Conservation (phyloP, 2,329 filamentous ascomycete genomes). For the Fusarium sp. region DNA sequence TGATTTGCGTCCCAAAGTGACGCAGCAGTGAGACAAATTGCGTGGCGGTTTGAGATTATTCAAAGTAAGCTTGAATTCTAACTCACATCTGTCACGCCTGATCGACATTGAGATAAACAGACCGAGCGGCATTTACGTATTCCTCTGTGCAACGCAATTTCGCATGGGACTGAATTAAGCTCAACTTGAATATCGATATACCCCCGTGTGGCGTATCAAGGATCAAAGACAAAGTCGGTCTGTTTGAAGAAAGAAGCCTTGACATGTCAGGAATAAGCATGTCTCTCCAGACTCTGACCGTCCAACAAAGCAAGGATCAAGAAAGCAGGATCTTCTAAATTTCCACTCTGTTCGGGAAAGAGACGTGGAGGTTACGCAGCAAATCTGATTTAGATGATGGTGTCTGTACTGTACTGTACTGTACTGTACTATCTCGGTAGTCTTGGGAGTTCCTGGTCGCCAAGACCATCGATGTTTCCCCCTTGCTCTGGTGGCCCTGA, state of each 20-base stretch:
- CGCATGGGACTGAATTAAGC: conserved; percentile 30
- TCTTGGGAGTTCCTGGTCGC: conserved; percentile 34
- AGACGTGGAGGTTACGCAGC: conserved; percentile 22
- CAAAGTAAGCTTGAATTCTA: conserved; percentile 49
- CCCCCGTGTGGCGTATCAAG: conserved; percentile 14
- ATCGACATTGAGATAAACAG: conserved; percentile 23
- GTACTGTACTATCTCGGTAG: conserved; percentile 25
- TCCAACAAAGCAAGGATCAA: conserved; percentile 2
- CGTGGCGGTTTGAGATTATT: conserved; percentile 45
- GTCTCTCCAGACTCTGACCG: not conserved
- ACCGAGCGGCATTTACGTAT: conserved; percentile 36
- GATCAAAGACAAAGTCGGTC: conserved; percentile 26
- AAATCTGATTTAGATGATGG: conserved; percentile 18
- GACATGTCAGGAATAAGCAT: conserved; percentile 5
- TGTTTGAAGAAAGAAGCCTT: conserved; percentile 3
- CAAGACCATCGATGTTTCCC: conserved; percentile 39
- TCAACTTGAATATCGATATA: conserved; percentile 23
- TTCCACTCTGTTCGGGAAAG: conserved; percentile 14
- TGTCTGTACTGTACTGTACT: conserved; percentile 20
- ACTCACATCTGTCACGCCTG: conserved; percentile 33
- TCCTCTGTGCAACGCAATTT: conserved; percentile 25
- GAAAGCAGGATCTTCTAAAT: conserved; percentile 28
- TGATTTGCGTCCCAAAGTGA: conserved; percentile 32
- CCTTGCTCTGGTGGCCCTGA: conserved; percentile 32
- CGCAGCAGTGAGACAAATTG: conserved; percentile 42